A percentile compares a stretch with the other conserved stretches of the same genome.
phyloP scores from a whole-genome alignment of 345 rosid genomes.

The Microthlaspi erraticum region DNA sequence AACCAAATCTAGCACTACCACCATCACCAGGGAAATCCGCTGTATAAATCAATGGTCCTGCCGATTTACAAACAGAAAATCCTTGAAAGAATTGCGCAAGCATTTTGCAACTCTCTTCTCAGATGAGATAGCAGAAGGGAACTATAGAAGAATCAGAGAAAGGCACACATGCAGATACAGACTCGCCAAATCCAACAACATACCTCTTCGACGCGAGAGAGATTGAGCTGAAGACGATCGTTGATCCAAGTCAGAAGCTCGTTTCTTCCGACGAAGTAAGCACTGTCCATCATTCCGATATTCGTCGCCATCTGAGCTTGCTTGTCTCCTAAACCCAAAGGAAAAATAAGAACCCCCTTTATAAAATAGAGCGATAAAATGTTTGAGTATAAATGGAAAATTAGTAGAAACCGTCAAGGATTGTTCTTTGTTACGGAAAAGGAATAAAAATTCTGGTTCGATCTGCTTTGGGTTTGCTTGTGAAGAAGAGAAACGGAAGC shows the following conservation, averaged over 20 bases:
- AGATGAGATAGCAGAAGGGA: not conserved
- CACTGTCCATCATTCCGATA: slow-evolving; percentile 96
- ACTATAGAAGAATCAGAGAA: not conserved
- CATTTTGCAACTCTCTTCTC: not conserved
- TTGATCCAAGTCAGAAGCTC: slow-evolving; percentile 93
- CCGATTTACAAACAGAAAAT: not conserved
- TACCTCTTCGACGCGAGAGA: slow-evolving; percentile 90
- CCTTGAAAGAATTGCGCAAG: not conserved
- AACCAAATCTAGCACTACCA: slow-evolving; percentile 15
- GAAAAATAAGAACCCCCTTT: no score
- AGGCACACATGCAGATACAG: slow-evolving; percentile 9
- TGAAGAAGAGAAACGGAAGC: slow-evolving; percentile 25
- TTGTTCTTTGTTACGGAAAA: not conserved
- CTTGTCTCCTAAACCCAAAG: not conserved
- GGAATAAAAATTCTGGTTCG: not conserved
- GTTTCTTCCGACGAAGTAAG: slow-evolving; percentile 94
- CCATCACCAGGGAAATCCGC: not conserved
- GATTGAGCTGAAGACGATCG: slow-evolving; percentile 84
- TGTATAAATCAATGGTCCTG: not conserved
- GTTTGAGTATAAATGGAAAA: slow-evolving; percentile 11
- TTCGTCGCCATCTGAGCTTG: slow-evolving; percentile 64
- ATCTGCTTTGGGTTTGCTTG: slow-evolving; percentile 21
- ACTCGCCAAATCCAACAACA: not conserved
- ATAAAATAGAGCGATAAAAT: slow-evolving; percentile 52
- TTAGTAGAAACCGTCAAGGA: not conserved